Base-by-base conservation (phyloP, 306 rosid genomes). In the Biancaea sappan region DNA sequence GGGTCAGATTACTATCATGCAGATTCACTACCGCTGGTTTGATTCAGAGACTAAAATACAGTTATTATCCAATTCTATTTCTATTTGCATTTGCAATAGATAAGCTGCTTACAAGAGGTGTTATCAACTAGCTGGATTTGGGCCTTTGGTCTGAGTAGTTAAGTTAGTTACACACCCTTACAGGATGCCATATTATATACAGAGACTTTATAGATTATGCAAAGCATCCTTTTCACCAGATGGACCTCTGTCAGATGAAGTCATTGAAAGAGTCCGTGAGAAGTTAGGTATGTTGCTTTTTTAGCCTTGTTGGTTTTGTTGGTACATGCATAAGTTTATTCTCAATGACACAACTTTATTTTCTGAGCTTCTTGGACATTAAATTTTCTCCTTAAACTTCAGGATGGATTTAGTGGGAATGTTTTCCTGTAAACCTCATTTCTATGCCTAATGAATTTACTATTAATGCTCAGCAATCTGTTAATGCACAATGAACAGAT, bases 171-270 rank as follows among this genome's bases (percentile, higher is more conserved):
- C 81, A 77, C 81, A 82, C 83, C 93, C 83, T 84, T 83, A 84
- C 94, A 86, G 73, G 82, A 93, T 93, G 98, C 98, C 97, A 77
- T 89, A 89, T 84, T 93, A 83, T 69, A 84, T 93, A 73, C 98
- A 93, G 86, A 91, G 98, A 81, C 98, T 93, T 75, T 91, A 91
- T 79, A 87, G 86, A 75, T 73, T 84, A 77, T 91, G 98, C 86
- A 85, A 47, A 47, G 78, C 93, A 40, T 86, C 90, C 15, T 86
- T 91, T 72, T 79, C 88, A 15, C 83, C 91, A 6, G 83, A 84
- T 80, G 98, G 98, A 58, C 98, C 98, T 0, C 82, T 87, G 52
- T 87, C 98, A 15, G 96, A 93, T 26, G 98, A 88, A 80, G 89
- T 86, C 52, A 74, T 93, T 3, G 88, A 91, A 81, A 93, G 32